Conservation (phyloP, 345 rosid genomes). For the Eucalyptus erythrocorys region DNA sequence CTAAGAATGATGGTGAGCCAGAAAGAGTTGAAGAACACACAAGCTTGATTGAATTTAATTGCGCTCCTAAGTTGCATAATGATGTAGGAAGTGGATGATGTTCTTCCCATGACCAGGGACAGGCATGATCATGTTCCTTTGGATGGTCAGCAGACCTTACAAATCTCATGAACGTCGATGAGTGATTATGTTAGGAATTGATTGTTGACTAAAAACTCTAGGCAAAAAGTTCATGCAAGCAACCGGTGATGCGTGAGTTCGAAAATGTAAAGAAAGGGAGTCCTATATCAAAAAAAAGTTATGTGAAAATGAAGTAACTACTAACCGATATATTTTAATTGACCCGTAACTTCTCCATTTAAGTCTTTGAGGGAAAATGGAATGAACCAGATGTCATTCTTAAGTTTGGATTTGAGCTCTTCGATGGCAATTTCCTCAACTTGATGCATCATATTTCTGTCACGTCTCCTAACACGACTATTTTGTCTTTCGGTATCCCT, state of each 20-base stretch:
- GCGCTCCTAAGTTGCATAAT: not conserved
- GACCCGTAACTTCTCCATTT: accelerated
- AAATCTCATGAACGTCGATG: not conserved
- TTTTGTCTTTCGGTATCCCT: not conserved
- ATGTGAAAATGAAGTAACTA: accelerated
- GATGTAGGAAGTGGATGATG: not conserved
- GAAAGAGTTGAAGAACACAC: not conserved
- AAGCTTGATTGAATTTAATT: not conserved
- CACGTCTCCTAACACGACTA: not conserved
- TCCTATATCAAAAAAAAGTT: accelerated
- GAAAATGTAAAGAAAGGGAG: accelerated
- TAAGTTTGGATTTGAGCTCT: not conserved
- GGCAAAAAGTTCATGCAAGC: not conserved
- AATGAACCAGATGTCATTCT: accelerated
- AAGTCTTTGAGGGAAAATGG: not conserved
- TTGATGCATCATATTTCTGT: not conserved
- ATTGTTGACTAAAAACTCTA: not conserved
- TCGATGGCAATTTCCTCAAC: accelerated
- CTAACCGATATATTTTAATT: not conserved
- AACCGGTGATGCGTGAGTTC: accelerated
- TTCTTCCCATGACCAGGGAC: not conserved
- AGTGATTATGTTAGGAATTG: not conserved
- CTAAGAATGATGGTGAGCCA: not conserved
- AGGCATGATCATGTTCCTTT: not conserved
- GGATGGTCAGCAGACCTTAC: not conserved